Base-by-base conservation (phyloP, 306 rosid species). In the Vigna reflexopilosa region DNA sequence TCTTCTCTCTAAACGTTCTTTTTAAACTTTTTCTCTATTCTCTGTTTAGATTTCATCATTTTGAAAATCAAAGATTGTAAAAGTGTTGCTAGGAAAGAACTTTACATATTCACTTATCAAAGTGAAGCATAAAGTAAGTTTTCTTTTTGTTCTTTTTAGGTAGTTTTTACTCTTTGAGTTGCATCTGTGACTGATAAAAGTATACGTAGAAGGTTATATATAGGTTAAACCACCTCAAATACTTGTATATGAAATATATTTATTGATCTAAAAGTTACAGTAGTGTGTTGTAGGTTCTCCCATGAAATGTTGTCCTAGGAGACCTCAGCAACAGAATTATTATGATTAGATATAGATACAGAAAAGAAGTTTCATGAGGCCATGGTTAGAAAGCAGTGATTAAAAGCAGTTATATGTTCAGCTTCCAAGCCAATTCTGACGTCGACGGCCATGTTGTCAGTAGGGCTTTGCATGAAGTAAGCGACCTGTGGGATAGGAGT, bases 401-500 rank as follows among this genome's bases (percentile, higher is more conserved):
- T 38, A 54, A 92, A 92, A 65, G 91, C 83, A 62, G 40, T 62
- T 5, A 84, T 12, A 69, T n/a, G 1, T 4, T 79, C 78, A 0
- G 82, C 80, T 47, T 74, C 80, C 68, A 92, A 68, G 10, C 91
- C 92, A 51, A 92, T 86, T 73, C 93, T 88, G 30, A 92, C 70
- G 40, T 90, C 89, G 63, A 92, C 82, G 47, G 78, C 82, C 14
- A 28, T 62, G 15, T 14, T 10, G 20, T 89, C 89, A 40, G 13
- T 13, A 4, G 93, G 97, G 67, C 76, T 93, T 75, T 86, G 92
- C 77, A 90, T 83, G 81, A 93, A 85, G 30, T 83, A 90, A 0
- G 90, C 84, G 7, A 83, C 92, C 57, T 88, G 90, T 1, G 88
- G 89, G 44, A 92, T 42, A 1, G 93, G 96, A 40, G 97, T 42